Evolutionary conservation across 1,284 basidiomycete genomes (phyloP).

Genomic region (Sanguinoderma infundibulare): DNA sequence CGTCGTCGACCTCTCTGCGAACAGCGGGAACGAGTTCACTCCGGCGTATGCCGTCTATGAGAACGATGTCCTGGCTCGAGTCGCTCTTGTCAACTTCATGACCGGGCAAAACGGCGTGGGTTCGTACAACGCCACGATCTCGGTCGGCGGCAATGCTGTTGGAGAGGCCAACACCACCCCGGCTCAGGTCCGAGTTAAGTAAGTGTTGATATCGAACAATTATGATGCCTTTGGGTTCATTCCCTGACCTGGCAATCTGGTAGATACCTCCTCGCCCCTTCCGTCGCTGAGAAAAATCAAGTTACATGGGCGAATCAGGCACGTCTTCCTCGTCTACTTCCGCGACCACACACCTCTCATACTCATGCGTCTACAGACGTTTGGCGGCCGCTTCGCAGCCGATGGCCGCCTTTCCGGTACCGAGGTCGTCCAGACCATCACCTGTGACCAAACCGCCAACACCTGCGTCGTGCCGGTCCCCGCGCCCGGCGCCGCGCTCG

Average conservation of each 20-base stretch:
- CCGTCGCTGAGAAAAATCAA: constrained; percentile 65
- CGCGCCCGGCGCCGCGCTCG: constrained; percentile 57
- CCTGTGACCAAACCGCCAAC: constrained; percentile 45
- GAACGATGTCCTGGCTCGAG: constrained; percentile 52
- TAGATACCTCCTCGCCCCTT: constrained; percentile 56
- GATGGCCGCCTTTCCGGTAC: constrained; percentile 51
- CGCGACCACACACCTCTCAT: too few species aligned
- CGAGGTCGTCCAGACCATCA: constrained; percentile 43
- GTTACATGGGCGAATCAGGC: constrained; percentile 69
- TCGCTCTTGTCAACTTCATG: constrained; percentile 73
- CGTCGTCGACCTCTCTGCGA: constrained; percentile 60
- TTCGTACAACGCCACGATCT: constrained; percentile 49
- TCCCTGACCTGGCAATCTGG: constrained; percentile 3
- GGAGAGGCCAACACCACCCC: constrained; percentile 42
- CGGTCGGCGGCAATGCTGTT: constrained; percentile 46
- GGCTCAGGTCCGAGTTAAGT: constrained; percentile 53
- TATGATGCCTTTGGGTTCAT: too few species aligned
- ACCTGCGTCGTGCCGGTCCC: constrained; percentile 52
- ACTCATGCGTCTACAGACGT: constrained; percentile 49
- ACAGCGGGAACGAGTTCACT: constrained; percentile 54
- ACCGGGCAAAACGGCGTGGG: constrained; percentile 53
- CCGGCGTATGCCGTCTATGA: constrained; percentile 80
- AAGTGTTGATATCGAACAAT: constrained; percentile 30
- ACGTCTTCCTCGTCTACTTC: too few species aligned
- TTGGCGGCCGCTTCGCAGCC: constrained; percentile 64